Conservation (phyloP, 129 eudicot species). For the Smallanthus sonchifolius region DNA sequence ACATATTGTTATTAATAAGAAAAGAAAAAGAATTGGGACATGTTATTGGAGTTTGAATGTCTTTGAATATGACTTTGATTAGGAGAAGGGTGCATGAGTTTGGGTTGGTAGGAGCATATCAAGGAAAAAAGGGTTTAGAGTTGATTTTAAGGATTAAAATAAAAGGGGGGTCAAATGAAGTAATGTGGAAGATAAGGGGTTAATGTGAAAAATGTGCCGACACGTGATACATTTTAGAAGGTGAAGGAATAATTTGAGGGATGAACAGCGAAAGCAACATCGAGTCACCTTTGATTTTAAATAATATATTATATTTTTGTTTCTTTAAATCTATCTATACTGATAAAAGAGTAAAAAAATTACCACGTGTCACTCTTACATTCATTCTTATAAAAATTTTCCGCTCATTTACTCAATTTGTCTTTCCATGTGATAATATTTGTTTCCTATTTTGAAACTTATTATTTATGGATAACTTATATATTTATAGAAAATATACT, state of each 20-base stretch:
- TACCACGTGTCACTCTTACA: too few relatives aligned
- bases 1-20: not conserved
- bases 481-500: too few relatives aligned
- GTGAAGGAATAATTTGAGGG: not conserved
- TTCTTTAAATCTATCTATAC: too few relatives aligned
- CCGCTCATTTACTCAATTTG: too few relatives aligned
- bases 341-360: too few relatives aligned
- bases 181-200: not conserved
- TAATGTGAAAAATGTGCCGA: not conserved
- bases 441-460: too few relatives aligned
- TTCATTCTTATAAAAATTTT: too few relatives aligned
- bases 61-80: not conserved
- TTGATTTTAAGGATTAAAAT: slow-evolving; percentile 16
- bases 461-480: too few relatives aligned
- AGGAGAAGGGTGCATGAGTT: slow-evolving; percentile 16
- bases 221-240: slow-evolving; percentile 11
- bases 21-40: not conserved
- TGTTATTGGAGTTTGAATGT: slow-evolving; percentile 9
- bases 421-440: too few relatives aligned
- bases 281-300: not conserved
- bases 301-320: not conserved
- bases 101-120: slow-evolving; percentile 26
- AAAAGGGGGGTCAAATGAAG: not conserved
- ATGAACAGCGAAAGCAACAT: slow-evolving; percentile 15
- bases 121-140: not conserved